Evolutionary conservation across 2,329 filamentous ascomycete genomes (phyloP).

Genomic region (Exophiala alcalophila): DNA sequence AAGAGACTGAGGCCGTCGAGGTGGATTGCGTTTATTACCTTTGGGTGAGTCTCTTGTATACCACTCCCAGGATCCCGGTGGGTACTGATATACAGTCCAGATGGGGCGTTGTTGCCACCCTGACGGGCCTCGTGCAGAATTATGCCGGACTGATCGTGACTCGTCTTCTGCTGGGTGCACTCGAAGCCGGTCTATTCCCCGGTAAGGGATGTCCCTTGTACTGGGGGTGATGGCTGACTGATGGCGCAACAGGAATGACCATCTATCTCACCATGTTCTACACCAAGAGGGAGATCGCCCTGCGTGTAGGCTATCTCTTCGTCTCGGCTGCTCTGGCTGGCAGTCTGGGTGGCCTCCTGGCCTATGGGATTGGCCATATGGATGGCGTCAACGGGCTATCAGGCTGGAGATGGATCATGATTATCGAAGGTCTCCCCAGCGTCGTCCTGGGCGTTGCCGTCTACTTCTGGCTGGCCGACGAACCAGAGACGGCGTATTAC

Average conservation of each 20-base stretch:
- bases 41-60: conserved; percentile 7
- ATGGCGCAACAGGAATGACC: conserved; percentile 45
- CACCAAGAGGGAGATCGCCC: conserved; percentile 43
- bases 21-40: conserved; percentile 45
- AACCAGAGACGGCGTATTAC: conserved; percentile 44
- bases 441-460: conserved; percentile 43
- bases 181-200: conserved; percentile 44
- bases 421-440: conserved; percentile 49
- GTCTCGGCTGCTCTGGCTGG: conserved; percentile 51
- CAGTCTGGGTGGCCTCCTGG: conserved; percentile 53
- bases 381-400: conserved; percentile 47
- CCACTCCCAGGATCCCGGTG: conserved; percentile 6
- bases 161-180: conserved; percentile 46
- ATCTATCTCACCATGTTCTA: conserved; percentile 50
- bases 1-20: conserved; percentile 50
- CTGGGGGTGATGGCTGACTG: not conserved
- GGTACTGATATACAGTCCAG: conserved; percentile 20
- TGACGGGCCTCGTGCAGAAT: conserved; percentile 50
- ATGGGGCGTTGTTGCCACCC: conserved; percentile 51
- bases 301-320: conserved; percentile 44
- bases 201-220: conserved; percentile 3
- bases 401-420: conserved; percentile 56
- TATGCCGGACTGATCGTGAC: conserved; percentile 47
- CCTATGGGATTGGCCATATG: conserved; percentile 53
- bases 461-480: conserved; percentile 48